These are phyloP conservation scores for Penicillium egyptiacum DNA, from an alignment of 495 filamentous ascomycete genomes.

Conservation along the genomic window DNA sequence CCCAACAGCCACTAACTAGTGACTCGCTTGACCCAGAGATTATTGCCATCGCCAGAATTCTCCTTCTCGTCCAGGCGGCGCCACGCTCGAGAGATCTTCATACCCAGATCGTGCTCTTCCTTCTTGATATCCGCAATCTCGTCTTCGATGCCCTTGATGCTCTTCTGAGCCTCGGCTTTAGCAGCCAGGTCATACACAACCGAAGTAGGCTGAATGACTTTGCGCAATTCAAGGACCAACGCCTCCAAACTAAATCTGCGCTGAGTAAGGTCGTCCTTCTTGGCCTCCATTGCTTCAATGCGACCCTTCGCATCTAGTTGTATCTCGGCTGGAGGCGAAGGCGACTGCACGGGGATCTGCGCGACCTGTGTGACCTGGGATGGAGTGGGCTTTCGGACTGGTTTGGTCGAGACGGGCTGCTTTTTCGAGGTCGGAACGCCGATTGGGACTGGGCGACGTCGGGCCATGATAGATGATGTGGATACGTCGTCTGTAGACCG, in stretches of 20 bases:
- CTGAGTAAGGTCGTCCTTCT: constrained; percentile 61
- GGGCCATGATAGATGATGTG: constrained; percentile 45
- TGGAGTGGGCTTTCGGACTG: constrained; percentile 53
- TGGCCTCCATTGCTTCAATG: constrained; percentile 65
- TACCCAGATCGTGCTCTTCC: constrained; percentile 81
- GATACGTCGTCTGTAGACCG: constrained; percentile 35
- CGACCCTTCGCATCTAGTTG: constrained; percentile 55
- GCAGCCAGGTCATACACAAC: constrained; percentile 56
- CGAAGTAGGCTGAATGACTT: constrained; percentile 57
- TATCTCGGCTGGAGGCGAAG: constrained; percentile 57
- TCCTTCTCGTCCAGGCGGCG: constrained; percentile 74
- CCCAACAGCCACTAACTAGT: constrained; percentile 40
- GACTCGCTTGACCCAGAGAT: constrained; percentile 79
- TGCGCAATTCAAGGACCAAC: constrained; percentile 70
- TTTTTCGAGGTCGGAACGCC: constrained; percentile 45
- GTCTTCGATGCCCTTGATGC: constrained; percentile 63
- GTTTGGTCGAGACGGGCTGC: constrained; percentile 35
- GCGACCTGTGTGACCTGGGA: constrained; percentile 49
- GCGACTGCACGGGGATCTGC: constrained; percentile 39
- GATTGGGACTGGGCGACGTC: constrained; percentile 49
- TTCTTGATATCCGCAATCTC: constrained; percentile 78
- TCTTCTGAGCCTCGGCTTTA: constrained; percentile 69
- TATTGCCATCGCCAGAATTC: constrained; percentile 65
- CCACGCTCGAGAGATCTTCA: constrained; percentile 78
- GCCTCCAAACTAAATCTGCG: constrained; percentile 69